phyloP scores from a whole-genome alignment of 108 stramenopile species.

The Phaeodactylum tricornutum region DNA sequence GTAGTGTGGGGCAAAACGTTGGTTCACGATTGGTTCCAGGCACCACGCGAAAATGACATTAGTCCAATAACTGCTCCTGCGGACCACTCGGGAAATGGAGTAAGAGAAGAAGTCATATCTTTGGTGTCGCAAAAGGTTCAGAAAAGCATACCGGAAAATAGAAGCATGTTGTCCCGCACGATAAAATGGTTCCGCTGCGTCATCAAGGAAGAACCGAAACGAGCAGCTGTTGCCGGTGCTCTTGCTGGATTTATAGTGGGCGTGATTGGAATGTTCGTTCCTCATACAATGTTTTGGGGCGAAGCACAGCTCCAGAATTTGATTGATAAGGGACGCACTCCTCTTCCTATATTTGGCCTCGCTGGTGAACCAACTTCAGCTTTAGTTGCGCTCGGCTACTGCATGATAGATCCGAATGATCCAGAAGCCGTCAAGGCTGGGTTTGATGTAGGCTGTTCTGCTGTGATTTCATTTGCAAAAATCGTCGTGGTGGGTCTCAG shows the following conservation, averaged over 20 bases:
- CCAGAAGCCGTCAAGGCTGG: slow-evolving; percentile 10
- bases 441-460: slow-evolving; percentile 29
- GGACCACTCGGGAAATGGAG: not conserved
- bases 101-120: too few relatives aligned
- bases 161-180: not conserved
- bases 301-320: slow-evolving; percentile 52
- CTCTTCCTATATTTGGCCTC: slow-evolving; percentile 44
- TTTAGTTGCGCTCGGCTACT: slow-evolving; percentile 30
- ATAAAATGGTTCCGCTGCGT: slow-evolving; percentile 7
- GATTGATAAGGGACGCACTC: slow-evolving; percentile 53
- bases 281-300: slow-evolving; percentile 55
- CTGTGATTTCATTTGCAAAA: slow-evolving; percentile 26
- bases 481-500: slow-evolving; percentile 39
- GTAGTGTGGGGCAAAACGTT: slow-evolving; percentile 19
- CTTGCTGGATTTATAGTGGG: slow-evolving; percentile 35
- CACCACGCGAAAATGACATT: slow-evolving; percentile 6
- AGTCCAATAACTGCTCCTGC: not conserved
- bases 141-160: not conserved
- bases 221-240: slow-evolving; percentile 30
- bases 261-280: slow-evolving; percentile 30
- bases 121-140: not conserved
- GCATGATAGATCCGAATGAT: slow-evolving; percentile 30
- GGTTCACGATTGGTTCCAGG: slow-evolving; percentile 28
- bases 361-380: slow-evolving; percentile 30
- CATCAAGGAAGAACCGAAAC: slow-evolving; percentile 20